These are phyloP conservation scores for Leishmania martiniquensis DNA, from an alignment of 208 protist genomes.

Conservation along the genomic window DNA sequence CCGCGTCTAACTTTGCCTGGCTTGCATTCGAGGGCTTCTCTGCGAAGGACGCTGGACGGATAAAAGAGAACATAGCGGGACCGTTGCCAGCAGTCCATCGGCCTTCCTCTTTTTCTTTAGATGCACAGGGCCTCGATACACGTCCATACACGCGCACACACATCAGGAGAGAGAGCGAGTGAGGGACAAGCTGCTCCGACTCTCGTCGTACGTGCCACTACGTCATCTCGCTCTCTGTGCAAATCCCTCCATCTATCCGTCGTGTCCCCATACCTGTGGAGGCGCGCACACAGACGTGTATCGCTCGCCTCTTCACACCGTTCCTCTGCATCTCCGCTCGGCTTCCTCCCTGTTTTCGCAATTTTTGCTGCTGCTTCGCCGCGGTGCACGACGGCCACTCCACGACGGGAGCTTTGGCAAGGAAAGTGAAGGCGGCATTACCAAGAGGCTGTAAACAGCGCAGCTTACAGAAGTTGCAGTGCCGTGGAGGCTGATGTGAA, in stretches of 20 bases:
- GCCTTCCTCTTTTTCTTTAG: neutral
- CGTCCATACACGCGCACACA: slow-evolving; percentile 1
- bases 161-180: neutral
- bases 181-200: neutral
- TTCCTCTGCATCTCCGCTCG: neutral
- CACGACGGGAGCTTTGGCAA: neutral
- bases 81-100: neutral
- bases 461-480: neutral
- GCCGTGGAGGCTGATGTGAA: neutral
- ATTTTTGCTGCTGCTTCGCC: no score
- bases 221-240: no score
- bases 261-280: neutral
- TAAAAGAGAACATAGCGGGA: neutral
- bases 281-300: neutral
- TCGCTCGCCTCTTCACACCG: no score
- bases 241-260: no score
- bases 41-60: neutral
- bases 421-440: neutral
- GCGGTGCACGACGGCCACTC: neutral
- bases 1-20: neutral
- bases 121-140: neutral
- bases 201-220: neutral
- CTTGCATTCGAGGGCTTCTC: neutral
- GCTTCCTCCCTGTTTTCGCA: neutral
- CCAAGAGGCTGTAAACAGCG: neutral